phyloP scores from a whole-genome alignment of 2,329 filamentous ascomycete genomes.

The Penicillium rolfsii region DNA sequence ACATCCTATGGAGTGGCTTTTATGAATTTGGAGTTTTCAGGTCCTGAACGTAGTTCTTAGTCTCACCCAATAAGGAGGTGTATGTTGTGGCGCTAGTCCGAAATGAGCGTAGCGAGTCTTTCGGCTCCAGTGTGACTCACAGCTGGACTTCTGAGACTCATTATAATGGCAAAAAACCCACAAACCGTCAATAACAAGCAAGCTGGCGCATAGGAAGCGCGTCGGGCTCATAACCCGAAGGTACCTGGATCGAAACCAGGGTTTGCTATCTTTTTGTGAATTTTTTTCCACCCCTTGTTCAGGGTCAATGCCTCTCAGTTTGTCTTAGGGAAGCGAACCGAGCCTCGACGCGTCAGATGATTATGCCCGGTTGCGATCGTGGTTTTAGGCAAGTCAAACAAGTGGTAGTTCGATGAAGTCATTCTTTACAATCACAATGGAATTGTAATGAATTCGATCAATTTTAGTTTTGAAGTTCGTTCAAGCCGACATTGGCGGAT shows the following conservation, averaged over 20 bases:
- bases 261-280: conserved; percentile 6
- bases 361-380: neutral
- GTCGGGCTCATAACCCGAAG: conserved; percentile 12
- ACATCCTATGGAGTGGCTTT: no score
- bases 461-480: no score
- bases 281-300: neutral
- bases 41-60: no score
- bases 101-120: neutral
- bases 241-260: conserved; percentile 12
- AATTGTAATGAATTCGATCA: no score
- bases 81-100: neutral
- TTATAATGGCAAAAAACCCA: neutral
- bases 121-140: conserved; percentile 4
- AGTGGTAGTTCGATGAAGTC: neutral
- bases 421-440: neutral
- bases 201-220: conserved; percentile 12
- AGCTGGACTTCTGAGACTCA: neutral
- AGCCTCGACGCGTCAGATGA: neutral
- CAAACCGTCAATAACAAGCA: neutral
- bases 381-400: neutral
- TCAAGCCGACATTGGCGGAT: no score
- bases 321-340: neutral
- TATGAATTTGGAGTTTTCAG: no score
- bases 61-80: neutral
- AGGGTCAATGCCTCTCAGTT: neutral